These are phyloP conservation scores for Jackrogersella multiformis DNA, from an alignment of 495 filamentous ascomycete species.

Conservation along the genomic window DNA sequence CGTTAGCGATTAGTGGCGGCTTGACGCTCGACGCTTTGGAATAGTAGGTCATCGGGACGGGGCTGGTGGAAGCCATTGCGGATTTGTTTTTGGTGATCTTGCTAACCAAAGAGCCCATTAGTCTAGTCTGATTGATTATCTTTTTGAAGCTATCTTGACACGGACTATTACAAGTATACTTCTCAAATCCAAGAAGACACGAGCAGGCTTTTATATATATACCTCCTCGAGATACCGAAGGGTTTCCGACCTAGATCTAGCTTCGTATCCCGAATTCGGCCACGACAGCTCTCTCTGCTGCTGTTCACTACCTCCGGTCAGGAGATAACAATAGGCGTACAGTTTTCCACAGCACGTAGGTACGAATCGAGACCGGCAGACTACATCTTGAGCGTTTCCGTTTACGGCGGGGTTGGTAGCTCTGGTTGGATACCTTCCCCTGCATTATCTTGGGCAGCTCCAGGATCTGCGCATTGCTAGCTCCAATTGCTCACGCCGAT, in stretches of 20 bases:
- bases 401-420: constrained; percentile 28
- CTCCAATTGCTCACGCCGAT: constrained; percentile 14
- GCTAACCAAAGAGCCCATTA: constrained; percentile 53
- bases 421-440: constrained; percentile 33
- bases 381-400: constrained; percentile 25
- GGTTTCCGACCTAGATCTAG: neutral
- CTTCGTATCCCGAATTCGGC: constrained; percentile 38
- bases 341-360: constrained; percentile 15
- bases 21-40: constrained; percentile 70
- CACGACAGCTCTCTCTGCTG: constrained; percentile 17
- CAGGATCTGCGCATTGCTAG: constrained; percentile 23
- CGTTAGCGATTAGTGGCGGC: constrained; percentile 76
- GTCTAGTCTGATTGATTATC: neutral
- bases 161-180: neutral
- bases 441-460: constrained; percentile 35
- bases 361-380: constrained; percentile 12
- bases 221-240: constrained; percentile 1
- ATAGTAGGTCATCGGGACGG: constrained; percentile 61
- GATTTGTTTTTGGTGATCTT: constrained; percentile 53
- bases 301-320: constrained; percentile 35
- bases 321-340: constrained; percentile 38
- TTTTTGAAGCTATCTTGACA: neutral
- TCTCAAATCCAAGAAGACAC: neutral
- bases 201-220: constrained; percentile 11
- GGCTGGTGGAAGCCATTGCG: constrained; percentile 22